Conservation (phyloP, 2,329 filamentous ascomycete genomes). For the Magnaporthales sp. region DNA sequence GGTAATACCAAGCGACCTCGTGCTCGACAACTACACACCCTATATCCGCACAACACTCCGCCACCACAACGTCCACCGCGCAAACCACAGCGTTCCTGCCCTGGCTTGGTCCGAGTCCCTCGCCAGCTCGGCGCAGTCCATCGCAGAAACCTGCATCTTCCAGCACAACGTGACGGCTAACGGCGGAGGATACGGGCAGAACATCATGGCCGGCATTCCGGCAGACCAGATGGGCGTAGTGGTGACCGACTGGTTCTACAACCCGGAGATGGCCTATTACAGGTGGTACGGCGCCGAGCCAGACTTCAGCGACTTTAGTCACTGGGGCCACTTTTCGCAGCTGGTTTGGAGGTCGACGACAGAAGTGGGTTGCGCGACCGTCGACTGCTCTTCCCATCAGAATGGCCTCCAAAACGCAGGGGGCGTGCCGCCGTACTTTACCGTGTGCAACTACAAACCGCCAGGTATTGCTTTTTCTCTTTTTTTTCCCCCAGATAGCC, state of each 20-base stretch:
- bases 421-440: neutral
- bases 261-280: neutral
- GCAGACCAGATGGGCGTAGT: neutral
- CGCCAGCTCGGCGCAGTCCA: neutral
- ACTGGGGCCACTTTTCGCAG: neutral
- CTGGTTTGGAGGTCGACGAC: neutral
- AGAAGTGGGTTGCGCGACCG: neutral
- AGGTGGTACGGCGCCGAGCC: neutral
- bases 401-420: neutral
- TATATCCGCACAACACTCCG: neutral
- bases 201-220: neutral
- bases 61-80: neutral
- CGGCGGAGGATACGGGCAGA: neutral
- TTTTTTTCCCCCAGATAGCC: too few species aligned
- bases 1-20: neutral
- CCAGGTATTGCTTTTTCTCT: neutral
- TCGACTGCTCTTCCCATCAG: neutral
- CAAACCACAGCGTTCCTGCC: neutral
- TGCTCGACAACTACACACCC: neutral
- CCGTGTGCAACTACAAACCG: neutral
- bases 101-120: neutral
- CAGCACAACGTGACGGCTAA: neutral
- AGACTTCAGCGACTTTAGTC: neutral
- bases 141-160: neutral
- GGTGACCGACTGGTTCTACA: neutral